A percentile compares a stretch with the other conserved stretches of the same genome.
Evolutionary conservation across 352 stramenopile genomes (phyloP).

Genomic region (Globisporangium alternatum): DNA sequence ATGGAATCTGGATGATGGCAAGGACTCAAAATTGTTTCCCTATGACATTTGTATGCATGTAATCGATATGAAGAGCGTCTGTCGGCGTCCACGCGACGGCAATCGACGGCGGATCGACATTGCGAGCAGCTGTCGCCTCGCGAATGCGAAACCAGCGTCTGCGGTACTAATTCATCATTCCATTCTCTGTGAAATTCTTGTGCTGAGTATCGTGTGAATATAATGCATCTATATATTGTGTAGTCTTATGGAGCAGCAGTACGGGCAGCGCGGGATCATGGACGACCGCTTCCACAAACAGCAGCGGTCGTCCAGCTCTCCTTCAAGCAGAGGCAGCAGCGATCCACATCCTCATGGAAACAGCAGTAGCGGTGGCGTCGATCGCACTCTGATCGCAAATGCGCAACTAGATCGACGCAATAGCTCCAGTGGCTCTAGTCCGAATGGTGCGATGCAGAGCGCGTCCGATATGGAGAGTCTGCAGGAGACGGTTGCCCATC

Average conservation of each 20-base stretch:
- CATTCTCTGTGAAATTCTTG: neutral
- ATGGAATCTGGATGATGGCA: neutral
- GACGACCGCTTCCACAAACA: slow-evolving; percentile 30
- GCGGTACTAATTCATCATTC: slow-evolving; percentile 24
- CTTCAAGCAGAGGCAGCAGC: slow-evolving; percentile 3
- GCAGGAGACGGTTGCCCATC: slow-evolving; percentile 54
- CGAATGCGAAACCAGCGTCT: slow-evolving; percentile 81
- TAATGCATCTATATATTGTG: neutral
- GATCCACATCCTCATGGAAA: neutral
- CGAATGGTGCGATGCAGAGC: neutral
- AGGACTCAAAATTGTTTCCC: no score
- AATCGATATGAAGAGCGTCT: slow-evolving; percentile 24
- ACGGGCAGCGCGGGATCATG: slow-evolving; percentile 37
- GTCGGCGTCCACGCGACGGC: slow-evolving; percentile 60
- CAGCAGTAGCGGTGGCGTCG: neutral
- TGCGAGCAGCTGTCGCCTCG: slow-evolving; percentile 75
- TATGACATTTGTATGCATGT: neutral
- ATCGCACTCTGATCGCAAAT: neutral
- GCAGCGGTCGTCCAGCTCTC: slow-evolving; percentile 15
- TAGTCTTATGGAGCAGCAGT: slow-evolving; percentile 83
- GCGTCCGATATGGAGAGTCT: slow-evolving; percentile 38
- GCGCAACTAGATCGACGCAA: slow-evolving; percentile 2
- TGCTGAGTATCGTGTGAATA: neutral
- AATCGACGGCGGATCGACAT: slow-evolving; percentile 71
- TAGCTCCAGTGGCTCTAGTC: neutral